Base-by-base conservation (phyloP, 371 early-diverging fungal genomes). In the Synchytrium microbalum region DNA sequence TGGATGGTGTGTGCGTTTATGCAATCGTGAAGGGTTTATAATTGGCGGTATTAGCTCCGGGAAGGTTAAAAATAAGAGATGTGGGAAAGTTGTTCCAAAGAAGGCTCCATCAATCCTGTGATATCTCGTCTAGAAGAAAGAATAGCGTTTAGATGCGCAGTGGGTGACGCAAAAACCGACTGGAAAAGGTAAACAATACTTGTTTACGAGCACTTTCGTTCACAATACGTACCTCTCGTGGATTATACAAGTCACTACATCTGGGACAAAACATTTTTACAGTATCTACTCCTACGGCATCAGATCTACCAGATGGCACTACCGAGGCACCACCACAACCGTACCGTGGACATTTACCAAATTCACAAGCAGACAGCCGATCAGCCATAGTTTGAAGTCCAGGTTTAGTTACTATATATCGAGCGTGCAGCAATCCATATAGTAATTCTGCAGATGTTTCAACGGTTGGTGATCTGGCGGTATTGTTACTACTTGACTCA, bases 1-100 rank as follows among this genome's bases (percentile, higher is more conserved):
- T 52, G 65, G 33, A 54, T 58, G 69, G 2, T 33, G 63, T 46
- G 51, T 60, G 67, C 3, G 14, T 32, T 26, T 52, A 25, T 13
- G 27, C 51, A 14, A 27, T 32, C 67, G 25, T 10, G 65, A 59
- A 14, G 16, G 33, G 14, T 52, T 16, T 16, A 60, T 30, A 32
- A 65, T 28, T 14, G 54, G 64, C 2, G 95, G 95, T 61, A 89
- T 73, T 51, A 89, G 79, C 59, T 92, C 84, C 27, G 95, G 91
- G 75, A 93, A 92, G 19, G 87, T 87, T 72, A 94, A 85, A 77
- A 98, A 91, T 46, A 99, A 79, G 83, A 99, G 87, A 69, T 95
- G 93, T 28, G 98, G 92, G 77, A 99, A 95, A 30, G 97, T 92
- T 26, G 92, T 92, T 30, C 99, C 99, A 76, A 96, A 99, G 68